phyloP scores from a whole-genome alignment of 345 rosid genomes.

The Mallotus nudiflorus region DNA sequence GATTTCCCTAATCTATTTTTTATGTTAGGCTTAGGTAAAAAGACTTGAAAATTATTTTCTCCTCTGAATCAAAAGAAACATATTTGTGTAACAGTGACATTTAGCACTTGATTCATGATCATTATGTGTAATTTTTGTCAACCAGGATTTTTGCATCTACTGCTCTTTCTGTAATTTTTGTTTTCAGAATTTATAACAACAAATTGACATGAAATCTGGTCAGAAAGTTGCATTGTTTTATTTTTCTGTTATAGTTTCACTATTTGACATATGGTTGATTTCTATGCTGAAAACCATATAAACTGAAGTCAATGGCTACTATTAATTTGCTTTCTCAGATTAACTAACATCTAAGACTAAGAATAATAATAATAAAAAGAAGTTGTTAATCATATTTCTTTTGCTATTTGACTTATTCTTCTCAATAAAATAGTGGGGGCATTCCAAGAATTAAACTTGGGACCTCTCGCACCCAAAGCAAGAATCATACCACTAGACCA shows the following conservation, averaged over 20 bases:
- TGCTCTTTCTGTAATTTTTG: neutral
- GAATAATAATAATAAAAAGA: neutral
- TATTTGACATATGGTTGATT: neutral
- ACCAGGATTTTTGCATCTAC: neutral
- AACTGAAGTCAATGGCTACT: neutral
- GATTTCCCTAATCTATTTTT: too few species aligned
- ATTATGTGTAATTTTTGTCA: neutral
- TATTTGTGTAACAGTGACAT: neutral
- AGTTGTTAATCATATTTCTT: neutral
- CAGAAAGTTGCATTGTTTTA: neutral
- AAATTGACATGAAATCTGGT: neutral
- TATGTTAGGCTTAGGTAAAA: neutral
- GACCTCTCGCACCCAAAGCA: conserved; percentile 91
- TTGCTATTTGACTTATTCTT: too few species aligned
- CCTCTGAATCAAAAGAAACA: conserved; percentile 2
- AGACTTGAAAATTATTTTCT: neutral
- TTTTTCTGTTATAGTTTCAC: neutral
- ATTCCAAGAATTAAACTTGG: conserved; percentile 79
- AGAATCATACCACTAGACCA: conserved; percentile 93
- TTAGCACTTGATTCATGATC: neutral
- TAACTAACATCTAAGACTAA: neutral
- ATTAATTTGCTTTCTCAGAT: neutral
- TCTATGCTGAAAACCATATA: neutral
- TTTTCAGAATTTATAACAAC: neutral
- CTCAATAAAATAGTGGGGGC: conserved; percentile 25